phyloP scores from a whole-genome alignment of 768 basidiomycete genomes.

The Pulveroboletus ravenelii region DNA sequence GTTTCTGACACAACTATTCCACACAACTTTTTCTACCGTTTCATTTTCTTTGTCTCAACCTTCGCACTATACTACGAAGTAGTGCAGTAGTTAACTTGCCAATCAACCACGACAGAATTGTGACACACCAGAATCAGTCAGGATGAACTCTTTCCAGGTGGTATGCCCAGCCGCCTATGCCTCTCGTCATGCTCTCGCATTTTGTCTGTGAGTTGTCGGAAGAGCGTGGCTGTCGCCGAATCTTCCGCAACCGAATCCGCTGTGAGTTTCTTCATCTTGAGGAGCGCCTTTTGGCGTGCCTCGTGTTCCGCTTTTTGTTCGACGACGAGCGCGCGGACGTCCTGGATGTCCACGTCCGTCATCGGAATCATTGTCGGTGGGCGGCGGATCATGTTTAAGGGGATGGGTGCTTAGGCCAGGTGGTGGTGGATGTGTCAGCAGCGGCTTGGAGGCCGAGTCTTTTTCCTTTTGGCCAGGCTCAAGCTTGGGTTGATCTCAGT shows the following conservation, averaged over 20 bases:
- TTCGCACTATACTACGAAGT: too few relatives aligned
- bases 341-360: conserved; percentile 75
- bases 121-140: conserved; percentile 4
- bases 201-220: conserved; percentile 20
- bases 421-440: too few relatives aligned
- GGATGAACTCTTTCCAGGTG: conserved; percentile 23
- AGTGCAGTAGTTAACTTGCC: too few relatives aligned
- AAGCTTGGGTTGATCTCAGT: too few relatives aligned
- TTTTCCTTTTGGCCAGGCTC: too few relatives aligned
- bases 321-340: conserved; percentile 58
- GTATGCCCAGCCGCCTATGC: conserved; percentile 26
- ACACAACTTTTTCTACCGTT: too few relatives aligned
- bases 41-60: too few relatives aligned
- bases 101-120: not conserved
- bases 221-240: conserved; percentile 7
- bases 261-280: conserved; percentile 43
- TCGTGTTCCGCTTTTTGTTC: conserved; percentile 43
- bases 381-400: conserved; percentile 60
- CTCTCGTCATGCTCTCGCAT: conserved; percentile 25
- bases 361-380: conserved; percentile 72
- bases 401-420: not conserved
- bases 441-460: too few relatives aligned
- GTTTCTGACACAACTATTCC: too few relatives aligned
- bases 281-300: conserved; percentile 38
- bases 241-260: conserved; percentile 18